These are phyloP conservation scores for Cercospora berteroae DNA, from an alignment of 2,329 filamentous ascomycete genomes.

Conservation along the genomic window DNA sequence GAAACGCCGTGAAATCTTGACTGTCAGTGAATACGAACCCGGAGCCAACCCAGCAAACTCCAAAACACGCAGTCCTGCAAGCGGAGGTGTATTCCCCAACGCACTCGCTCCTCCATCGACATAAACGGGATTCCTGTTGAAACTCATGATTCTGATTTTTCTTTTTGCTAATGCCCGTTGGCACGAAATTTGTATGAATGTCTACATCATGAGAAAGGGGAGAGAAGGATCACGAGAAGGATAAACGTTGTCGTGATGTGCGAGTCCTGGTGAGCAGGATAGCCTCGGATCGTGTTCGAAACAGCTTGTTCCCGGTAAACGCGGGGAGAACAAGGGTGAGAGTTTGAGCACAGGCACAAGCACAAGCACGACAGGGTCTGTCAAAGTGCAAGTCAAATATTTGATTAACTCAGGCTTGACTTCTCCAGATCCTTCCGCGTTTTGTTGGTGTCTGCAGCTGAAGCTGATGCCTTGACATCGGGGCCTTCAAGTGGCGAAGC, in stretches of 20 bases:
- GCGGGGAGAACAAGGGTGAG: background rate
- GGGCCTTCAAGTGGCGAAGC: background rate
- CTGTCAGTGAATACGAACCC: conserved; percentile 26
- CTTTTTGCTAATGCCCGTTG: background rate
- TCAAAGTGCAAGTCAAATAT: background rate
- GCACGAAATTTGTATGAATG: background rate
- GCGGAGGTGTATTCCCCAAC: conserved; percentile 43
- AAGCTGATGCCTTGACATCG: background rate
- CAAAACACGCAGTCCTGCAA: conserved; percentile 61
- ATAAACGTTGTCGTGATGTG: background rate
- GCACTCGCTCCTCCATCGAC: conserved; percentile 6
- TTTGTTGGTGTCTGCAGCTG: background rate
- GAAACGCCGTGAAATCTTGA: background rate
- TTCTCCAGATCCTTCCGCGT: background rate
- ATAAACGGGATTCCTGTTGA: conserved; percentile 8
- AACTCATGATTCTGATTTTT: conserved; percentile 2
- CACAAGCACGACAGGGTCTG: background rate
- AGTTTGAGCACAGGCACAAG: background rate
- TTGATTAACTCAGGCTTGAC: background rate
- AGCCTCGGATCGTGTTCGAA: conserved; percentile 1
- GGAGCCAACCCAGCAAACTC: conserved; percentile 65
- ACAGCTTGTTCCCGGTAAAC: conserved; percentile 2
- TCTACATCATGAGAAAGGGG: background rate
- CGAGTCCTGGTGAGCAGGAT: background rate
- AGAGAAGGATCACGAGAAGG: background rate